phyloP scores from a whole-genome alignment of 2,329 filamentous ascomycete genomes.

The Xylaria sp. region DNA sequence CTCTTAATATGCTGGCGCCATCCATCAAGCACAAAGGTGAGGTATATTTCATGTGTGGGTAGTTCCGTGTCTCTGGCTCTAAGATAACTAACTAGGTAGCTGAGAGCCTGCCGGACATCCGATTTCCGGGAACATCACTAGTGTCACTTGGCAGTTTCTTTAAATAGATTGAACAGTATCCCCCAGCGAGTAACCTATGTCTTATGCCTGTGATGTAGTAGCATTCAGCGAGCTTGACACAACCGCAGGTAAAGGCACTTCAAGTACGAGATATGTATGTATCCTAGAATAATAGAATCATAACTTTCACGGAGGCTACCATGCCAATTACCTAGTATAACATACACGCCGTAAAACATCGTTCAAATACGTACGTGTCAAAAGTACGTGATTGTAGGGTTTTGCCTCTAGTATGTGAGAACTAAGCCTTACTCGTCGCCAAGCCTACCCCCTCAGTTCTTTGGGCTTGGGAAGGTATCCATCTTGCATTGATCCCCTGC shows the following conservation, averaged over 20 bases:
- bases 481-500: slow-evolving; percentile 4
- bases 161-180: slow-evolving; percentile 13
- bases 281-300: background rate
- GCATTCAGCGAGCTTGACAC: background rate
- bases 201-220: background rate
- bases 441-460: slow-evolving; percentile 10
- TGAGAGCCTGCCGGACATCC: slow-evolving; percentile 18
- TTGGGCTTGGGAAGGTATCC: background rate
- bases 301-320: too few species aligned
- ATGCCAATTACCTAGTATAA: background rate
- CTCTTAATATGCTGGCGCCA: background rate
- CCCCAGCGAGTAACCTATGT: background rate
- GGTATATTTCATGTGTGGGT: background rate
- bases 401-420: slow-evolving; percentile 14
- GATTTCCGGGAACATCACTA: slow-evolving; percentile 2
- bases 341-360: background rate
- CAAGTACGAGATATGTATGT: background rate
- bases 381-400: background rate
- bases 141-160: slow-evolving; percentile 20
- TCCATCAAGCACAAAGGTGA: background rate
- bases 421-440: slow-evolving; percentile 20
- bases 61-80: background rate
- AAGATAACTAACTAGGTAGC: background rate
- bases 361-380: background rate
- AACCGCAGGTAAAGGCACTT: too few species aligned